Conservation (phyloP, 1,284 basidiomycete genomes). For the Neonothopanus nambi region DNA sequence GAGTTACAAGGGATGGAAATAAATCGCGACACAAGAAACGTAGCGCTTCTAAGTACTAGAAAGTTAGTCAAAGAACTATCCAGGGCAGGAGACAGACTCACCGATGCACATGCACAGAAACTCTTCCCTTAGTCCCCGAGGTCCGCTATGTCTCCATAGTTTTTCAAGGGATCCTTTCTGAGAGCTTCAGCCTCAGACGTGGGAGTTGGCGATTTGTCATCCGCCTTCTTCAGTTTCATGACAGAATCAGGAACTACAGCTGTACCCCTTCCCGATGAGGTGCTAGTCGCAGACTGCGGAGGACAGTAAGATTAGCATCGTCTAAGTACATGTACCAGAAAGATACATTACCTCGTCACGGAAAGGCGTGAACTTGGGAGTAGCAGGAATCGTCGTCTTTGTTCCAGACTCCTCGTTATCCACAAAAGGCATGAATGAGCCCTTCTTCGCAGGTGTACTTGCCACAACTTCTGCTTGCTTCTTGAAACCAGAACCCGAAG, state of each 20-base stretch:
- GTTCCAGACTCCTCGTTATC: slow-evolving; percentile 32
- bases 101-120: too few species aligned
- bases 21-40: too few species aligned
- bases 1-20: too few species aligned
- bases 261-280: slow-evolving; percentile 23
- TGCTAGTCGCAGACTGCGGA: slow-evolving; percentile 4
- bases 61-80: too few species aligned
- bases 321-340: slow-evolving; percentile 12
- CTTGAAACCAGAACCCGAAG: neutral
- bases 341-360: slow-evolving; percentile 56
- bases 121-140: neutral
- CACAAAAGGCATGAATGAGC: slow-evolving; percentile 37
- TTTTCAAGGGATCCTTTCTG: slow-evolving; percentile 76
- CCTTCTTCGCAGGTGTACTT: slow-evolving; percentile 31
- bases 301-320: slow-evolving; percentile 11
- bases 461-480: slow-evolving; percentile 24
- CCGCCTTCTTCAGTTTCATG: slow-evolving; percentile 59
- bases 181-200: slow-evolving; percentile 71
- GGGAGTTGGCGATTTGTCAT: slow-evolving; percentile 36
- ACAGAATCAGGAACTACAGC: slow-evolving; percentile 44
- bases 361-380: slow-evolving; percentile 66
- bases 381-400: slow-evolving; percentile 35
- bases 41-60: too few species aligned
- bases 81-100: too few species aligned
- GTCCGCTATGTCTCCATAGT: slow-evolving; percentile 44